Evolutionary conservation across 345 rosid genomes (phyloP).

Genomic region (Eucalyptus marginata): DNA sequence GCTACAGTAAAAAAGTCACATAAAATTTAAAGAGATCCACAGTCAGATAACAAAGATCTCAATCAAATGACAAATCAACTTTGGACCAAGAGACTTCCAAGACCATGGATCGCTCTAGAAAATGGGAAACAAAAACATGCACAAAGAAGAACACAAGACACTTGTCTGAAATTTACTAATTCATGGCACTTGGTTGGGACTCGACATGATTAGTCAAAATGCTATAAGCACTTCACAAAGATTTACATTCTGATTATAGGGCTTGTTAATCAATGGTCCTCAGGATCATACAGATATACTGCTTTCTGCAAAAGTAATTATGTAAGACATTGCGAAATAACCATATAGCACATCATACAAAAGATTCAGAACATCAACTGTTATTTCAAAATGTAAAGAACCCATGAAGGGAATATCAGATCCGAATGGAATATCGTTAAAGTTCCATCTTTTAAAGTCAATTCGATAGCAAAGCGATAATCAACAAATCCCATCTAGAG

Average conservation of each 20-base stretch:
- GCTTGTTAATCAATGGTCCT: background rate
- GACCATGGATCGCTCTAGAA: background rate
- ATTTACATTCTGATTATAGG: background rate
- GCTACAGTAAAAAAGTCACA: background rate
- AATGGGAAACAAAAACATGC: background rate
- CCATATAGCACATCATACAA: background rate
- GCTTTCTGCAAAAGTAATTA: background rate
- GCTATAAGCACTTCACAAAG: background rate
- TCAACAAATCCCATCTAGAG: background rate
- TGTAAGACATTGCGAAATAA: background rate
- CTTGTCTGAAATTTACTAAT: background rate
- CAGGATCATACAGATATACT: background rate
- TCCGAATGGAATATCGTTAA: background rate
- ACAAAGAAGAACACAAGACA: background rate
- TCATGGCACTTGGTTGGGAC: background rate
- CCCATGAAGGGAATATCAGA: background rate
- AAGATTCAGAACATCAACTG: background rate
- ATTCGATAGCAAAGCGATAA: background rate
- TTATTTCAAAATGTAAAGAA: background rate
- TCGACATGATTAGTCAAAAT: background rate
- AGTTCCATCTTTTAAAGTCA: background rate
- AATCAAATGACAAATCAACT: background rate
- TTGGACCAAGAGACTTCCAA: background rate
- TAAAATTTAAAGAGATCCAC: background rate
- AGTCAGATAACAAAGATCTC: background rate